Percentiles rank a stretch among this genome's conserved stretches.
Conservation (phyloP, 371 early-diverging fungal species). For the Umbelopsis sp. region DNA sequence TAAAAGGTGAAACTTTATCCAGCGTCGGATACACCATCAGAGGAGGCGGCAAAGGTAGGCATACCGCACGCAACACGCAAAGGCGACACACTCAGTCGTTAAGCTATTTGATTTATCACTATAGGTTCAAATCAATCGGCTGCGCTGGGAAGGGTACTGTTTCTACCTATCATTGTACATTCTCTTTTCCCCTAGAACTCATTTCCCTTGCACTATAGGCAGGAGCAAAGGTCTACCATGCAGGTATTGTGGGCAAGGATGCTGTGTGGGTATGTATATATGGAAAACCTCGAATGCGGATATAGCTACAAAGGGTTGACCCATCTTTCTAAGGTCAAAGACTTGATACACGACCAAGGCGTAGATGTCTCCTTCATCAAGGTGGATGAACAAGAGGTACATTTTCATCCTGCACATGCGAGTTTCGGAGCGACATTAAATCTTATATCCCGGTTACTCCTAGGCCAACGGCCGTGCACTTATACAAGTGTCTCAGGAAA, state of each 20-base stretch:
- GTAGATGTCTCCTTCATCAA: slow-evolving; percentile 42
- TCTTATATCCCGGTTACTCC: background rate
- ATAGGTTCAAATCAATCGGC: slow-evolving; percentile 85
- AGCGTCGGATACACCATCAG: slow-evolving; percentile 62
- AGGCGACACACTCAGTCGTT: background rate
- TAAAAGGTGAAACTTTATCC: slow-evolving; percentile 82
- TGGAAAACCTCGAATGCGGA: background rate
- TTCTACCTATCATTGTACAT: background rate
- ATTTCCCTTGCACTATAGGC: slow-evolving; percentile 40
- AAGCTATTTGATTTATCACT: background rate
- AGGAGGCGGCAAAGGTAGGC: slow-evolving; percentile 87
- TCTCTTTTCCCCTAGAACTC: background rate
- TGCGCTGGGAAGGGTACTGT: slow-evolving; percentile 69
- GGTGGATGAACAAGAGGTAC: slow-evolving; percentile 39
- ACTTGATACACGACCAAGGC: slow-evolving; percentile 39
- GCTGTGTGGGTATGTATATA: slow-evolving; percentile 72
- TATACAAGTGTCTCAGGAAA: slow-evolving; percentile 75
- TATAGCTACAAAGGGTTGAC: background rate
- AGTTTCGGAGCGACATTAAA: background rate
- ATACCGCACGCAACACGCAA: background rate
- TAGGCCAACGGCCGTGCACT: slow-evolving; percentile 85
- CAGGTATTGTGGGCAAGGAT: slow-evolving; percentile 87
- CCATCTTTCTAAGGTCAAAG: slow-evolving; percentile 28
- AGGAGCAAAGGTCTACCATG: slow-evolving; percentile 71
- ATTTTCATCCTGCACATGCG: background rate